Evolutionary conservation across 192 early-diverging fungal species (phyloP).

Genomic region (Coemansia sp.): DNA sequence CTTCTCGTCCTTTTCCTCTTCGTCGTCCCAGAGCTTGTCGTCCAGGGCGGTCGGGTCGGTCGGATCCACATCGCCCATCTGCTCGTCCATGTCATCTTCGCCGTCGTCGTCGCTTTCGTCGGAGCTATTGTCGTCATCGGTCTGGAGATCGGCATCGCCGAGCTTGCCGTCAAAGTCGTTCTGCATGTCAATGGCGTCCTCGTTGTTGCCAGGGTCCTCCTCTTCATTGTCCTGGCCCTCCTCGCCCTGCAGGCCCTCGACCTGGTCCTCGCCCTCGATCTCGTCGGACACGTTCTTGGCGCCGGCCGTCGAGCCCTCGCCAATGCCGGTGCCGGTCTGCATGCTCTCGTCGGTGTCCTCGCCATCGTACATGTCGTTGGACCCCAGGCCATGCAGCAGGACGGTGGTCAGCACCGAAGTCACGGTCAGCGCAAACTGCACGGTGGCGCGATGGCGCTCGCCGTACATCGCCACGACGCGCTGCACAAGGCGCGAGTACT

Average conservation of each 20-base stretch:
- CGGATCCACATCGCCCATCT: constrained; percentile 87
- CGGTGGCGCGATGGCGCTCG: constrained; percentile 61
- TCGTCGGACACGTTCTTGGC: constrained; percentile 94
- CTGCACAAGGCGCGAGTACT: constrained; percentile 46
- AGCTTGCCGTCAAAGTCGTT: constrained; percentile 90
- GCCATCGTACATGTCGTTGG: constrained; percentile 66
- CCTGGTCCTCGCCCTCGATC: constrained; percentile 95
- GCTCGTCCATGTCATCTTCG: constrained; percentile 74
- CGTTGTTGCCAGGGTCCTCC: constrained; percentile 62
- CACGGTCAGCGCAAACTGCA: constrained; percentile 58
- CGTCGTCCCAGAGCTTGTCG: constrained; percentile 96
- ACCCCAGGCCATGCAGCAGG: constrained; percentile 82
- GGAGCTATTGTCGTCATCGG: constrained; percentile 71
- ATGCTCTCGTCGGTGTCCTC: constrained; percentile 54
- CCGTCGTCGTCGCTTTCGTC: constrained; percentile 61
- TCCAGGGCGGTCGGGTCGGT: constrained; percentile 86
- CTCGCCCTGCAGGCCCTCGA: constrained; percentile 82
- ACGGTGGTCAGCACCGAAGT: constrained; percentile 44
- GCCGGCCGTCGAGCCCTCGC: constrained; percentile 82
- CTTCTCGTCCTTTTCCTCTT: constrained; percentile 55
- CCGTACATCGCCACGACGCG: constrained; percentile 57
- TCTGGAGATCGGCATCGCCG: constrained; percentile 81
- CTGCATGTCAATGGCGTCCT: constrained; percentile 94
- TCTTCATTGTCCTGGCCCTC: constrained; percentile 52
- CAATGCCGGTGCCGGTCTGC: constrained; percentile 75